Evolutionary conservation across 75 land plant species (phyloP).

Genomic region (Isoetes taiwanensis): DNA sequence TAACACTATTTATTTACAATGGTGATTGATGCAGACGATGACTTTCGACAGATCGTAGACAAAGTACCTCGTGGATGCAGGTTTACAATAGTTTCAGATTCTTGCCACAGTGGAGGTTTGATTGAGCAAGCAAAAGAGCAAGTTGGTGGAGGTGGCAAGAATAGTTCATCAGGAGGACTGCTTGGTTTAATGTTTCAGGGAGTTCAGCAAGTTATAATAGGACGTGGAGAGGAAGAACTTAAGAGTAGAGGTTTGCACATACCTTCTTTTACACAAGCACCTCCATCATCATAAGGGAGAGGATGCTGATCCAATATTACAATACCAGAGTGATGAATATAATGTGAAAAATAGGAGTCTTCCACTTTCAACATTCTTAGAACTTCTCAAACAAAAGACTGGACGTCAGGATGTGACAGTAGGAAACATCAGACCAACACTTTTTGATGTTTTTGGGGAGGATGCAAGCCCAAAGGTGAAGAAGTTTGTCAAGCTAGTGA

Average conservation of each 20-base stretch:
- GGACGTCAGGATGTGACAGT: slow-evolving; percentile 76
- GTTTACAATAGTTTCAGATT: slow-evolving; percentile 76
- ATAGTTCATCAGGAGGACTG: slow-evolving; percentile 1
- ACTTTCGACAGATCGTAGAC: slow-evolving; percentile 54
- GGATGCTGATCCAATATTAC: background rate
- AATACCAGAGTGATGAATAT: slow-evolving; percentile 8
- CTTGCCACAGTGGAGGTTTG: slow-evolving; percentile 73
- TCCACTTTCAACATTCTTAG: slow-evolving; percentile 63
- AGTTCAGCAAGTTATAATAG: too few relatives aligned
- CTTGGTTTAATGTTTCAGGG: too few relatives aligned
- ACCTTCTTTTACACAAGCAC: background rate
- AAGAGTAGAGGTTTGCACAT: slow-evolving; percentile 24
- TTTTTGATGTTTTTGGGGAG: slow-evolving; percentile 78
- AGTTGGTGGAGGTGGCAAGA: slow-evolving; percentile 31
- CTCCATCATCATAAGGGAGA: background rate
- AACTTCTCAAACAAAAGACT: slow-evolving; percentile 73
- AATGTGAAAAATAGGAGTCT: slow-evolving; percentile 48
- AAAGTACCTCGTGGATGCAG: slow-evolving; percentile 41
- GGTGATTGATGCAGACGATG: slow-evolving; percentile 45
- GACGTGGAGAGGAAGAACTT: too few relatives aligned
- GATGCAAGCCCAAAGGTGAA: slow-evolving; percentile 93
- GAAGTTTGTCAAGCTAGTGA: slow-evolving; percentile 74
- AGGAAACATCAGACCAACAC: slow-evolving; percentile 73
- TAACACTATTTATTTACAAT: too few relatives aligned
- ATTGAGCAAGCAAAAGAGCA: slow-evolving; percentile 73